Evolutionary conservation across 2,329 filamentous ascomycete genomes (phyloP).

Genomic region (Tolypocladium ovalisporum): DNA sequence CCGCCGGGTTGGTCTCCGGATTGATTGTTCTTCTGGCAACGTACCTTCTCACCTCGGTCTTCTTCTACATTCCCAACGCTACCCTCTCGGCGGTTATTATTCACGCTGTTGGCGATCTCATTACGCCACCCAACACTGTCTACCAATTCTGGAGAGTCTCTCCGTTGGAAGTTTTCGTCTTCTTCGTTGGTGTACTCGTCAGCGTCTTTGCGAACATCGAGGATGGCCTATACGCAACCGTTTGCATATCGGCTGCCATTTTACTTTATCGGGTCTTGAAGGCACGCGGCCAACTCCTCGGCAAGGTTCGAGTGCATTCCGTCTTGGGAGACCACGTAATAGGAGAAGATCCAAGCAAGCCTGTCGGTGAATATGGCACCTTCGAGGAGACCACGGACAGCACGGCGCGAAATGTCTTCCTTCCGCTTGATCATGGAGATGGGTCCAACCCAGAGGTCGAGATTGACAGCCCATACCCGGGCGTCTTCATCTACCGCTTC

Average conservation of each 20-base stretch:
- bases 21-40: conserved; percentile 79
- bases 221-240: conserved; percentile 82
- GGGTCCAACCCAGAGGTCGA: conserved; percentile 79
- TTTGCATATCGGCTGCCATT: conserved; percentile 64
- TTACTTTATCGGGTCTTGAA: conserved; percentile 77
- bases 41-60: conserved; percentile 77
- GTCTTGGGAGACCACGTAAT: conserved; percentile 66
- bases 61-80: conserved; percentile 85
- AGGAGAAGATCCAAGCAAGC: conserved; percentile 42
- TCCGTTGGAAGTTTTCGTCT: conserved; percentile 81
- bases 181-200: conserved; percentile 84
- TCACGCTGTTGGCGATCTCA: conserved; percentile 85
- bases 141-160: conserved; percentile 95
- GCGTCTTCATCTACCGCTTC: conserved; percentile 92
- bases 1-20: conserved; percentile 83
- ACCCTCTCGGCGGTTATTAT: conserved; percentile 84
- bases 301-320: conserved; percentile 56
- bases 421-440: conserved; percentile 79
- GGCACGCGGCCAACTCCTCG: conserved; percentile 74
- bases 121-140: conserved; percentile 81
- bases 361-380: conserved; percentile 44
- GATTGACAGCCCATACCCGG: conserved; percentile 74
- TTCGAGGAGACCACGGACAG: conserved; percentile 35
- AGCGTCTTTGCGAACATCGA: conserved; percentile 85
- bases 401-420: conserved; percentile 64